phyloP scores from a whole-genome alignment of 1,139 yeast species.

The Hansenula lynferdii region DNA sequence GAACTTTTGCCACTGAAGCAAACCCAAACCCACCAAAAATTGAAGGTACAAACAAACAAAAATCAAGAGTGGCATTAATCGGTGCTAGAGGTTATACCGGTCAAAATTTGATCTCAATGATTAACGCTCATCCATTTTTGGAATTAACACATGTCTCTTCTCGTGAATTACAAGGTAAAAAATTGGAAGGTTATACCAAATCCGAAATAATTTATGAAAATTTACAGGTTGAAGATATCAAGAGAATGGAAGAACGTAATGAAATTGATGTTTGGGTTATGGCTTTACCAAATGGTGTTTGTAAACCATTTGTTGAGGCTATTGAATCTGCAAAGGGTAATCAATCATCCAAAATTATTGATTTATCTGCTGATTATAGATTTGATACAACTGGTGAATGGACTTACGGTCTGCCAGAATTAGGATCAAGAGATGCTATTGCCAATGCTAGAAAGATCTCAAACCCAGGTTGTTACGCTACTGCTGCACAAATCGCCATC shows the following conservation, averaged over 20 bases:
- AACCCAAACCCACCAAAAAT: conserved; percentile 73
- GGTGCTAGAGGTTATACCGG: conserved; percentile 99
- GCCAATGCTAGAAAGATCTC: conserved; percentile 79
- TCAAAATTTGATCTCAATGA: conserved; percentile 81
- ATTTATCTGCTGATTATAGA: conserved; percentile 92
- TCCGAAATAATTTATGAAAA: conserved; percentile 76
- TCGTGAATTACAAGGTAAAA: conserved; percentile 87
- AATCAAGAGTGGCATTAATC: conserved; percentile 77
- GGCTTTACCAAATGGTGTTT: conserved; percentile 98
- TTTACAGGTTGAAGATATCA: conserved; percentile 82
- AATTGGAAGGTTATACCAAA: conserved; percentile 83
- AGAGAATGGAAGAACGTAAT: conserved; percentile 64
- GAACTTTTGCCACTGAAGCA: conserved; percentile 33
- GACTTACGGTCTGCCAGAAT: conserved; percentile 89
- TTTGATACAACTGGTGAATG: conserved; percentile 85
- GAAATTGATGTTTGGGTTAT: conserved; percentile 96
- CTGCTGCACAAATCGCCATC: conserved; percentile 93
- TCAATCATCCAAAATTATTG: conserved; percentile 73
- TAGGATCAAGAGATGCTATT: conserved; percentile 61
- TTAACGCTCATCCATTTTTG: conserved; percentile 81
- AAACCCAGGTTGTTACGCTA: conserved; percentile 98
- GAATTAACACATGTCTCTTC: conserved; percentile 93
- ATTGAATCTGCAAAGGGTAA: conserved; percentile 54
- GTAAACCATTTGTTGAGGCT: conserved; percentile 95
- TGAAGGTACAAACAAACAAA: conserved; percentile 54